A percentile compares a stretch with the other conserved stretches of the same genome.
Conservation (phyloP, 768 basidiomycete genomes). For the Xerocomus brunneocitrinus region DNA sequence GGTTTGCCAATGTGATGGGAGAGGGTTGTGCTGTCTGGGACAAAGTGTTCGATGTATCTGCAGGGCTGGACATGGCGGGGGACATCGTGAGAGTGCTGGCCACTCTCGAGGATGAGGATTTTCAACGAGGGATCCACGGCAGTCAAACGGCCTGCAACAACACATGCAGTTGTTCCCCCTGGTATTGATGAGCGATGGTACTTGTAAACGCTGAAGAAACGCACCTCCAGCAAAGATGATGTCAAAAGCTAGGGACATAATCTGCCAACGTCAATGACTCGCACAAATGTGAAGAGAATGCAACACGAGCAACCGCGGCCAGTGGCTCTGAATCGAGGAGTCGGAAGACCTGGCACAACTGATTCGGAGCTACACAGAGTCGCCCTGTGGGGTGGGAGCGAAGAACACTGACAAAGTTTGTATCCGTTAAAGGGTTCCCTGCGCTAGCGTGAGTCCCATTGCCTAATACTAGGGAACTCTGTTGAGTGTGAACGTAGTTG, state of each 20-base stretch:
- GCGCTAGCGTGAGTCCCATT: too few relatives aligned
- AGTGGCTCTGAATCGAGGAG: too few relatives aligned
- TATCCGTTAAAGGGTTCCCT: too few relatives aligned
- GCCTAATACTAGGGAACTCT: too few relatives aligned
- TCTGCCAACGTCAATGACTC: too few relatives aligned
- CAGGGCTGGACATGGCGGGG: conserved; percentile 19
- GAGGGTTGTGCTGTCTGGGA: conserved; percentile 15
- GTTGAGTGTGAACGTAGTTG: too few relatives aligned
- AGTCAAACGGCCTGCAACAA: conserved; percentile 25
- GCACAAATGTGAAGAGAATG: too few relatives aligned
- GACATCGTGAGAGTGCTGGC: conserved; percentile 18
- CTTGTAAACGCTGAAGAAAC: background rate
- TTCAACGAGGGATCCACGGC: conserved; percentile 22
- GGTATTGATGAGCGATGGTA: background rate
- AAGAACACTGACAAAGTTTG: too few relatives aligned
- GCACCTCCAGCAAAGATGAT: conserved; percentile 9
- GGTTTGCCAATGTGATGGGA: conserved; percentile 9
- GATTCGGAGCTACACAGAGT: too few relatives aligned
- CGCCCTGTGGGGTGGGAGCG: too few relatives aligned
- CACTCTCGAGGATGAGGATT: conserved; percentile 26
- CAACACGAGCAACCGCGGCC: too few relatives aligned
- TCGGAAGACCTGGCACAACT: too few relatives aligned
- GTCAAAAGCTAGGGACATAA: background rate
- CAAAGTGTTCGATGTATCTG: conserved; percentile 13
- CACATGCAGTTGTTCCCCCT: conserved; percentile 26